Percentiles rank a stretch among this genome's conserved stretches.
These are phyloP conservation scores for Kodamaea alishanica DNA, from an alignment of 1,139 yeast species.

Conservation along the genomic window DNA sequence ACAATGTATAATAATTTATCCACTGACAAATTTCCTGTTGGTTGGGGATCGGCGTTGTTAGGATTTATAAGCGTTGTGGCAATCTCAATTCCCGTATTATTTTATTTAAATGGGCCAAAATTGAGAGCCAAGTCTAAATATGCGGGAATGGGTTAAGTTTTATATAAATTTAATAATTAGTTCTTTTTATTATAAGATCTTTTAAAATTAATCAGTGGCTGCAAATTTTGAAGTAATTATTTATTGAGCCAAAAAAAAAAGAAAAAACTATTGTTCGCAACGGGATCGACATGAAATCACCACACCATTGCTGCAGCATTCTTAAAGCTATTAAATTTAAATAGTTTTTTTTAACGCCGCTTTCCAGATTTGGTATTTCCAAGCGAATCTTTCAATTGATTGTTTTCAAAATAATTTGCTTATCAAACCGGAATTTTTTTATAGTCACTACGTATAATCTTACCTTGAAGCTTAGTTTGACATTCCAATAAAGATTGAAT, in stretches of 20 bases:
- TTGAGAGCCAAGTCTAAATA: slow-evolving; percentile 47
- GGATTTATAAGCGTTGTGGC: slow-evolving; percentile 41
- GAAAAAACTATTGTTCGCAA: neutral
- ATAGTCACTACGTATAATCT: no score
- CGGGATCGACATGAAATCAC: neutral
- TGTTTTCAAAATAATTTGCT: no score
- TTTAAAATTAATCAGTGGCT: neutral
- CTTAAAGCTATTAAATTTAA: neutral
- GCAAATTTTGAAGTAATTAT: no score
- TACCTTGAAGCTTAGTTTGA: no score
- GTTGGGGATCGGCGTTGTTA: slow-evolving; percentile 50
- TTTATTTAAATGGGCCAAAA: slow-evolving; percentile 48
- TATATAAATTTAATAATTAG: neutral
- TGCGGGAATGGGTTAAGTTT: slow-evolving; percentile 17
- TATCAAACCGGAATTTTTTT: no score
- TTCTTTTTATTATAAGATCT: neutral
- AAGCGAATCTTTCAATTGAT: no score
- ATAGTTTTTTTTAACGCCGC: neutral
- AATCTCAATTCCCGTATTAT: slow-evolving; percentile 45
- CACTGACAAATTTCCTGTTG: slow-evolving; percentile 48
- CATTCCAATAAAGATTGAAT: no score
- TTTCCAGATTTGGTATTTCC: neutral
- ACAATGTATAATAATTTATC: slow-evolving; percentile 45
- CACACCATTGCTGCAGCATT: neutral
- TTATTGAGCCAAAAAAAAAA: neutral